Base-by-base conservation (phyloP, 163 green algal genomes). In the Chlamydomonas reinhardtii region DNA sequence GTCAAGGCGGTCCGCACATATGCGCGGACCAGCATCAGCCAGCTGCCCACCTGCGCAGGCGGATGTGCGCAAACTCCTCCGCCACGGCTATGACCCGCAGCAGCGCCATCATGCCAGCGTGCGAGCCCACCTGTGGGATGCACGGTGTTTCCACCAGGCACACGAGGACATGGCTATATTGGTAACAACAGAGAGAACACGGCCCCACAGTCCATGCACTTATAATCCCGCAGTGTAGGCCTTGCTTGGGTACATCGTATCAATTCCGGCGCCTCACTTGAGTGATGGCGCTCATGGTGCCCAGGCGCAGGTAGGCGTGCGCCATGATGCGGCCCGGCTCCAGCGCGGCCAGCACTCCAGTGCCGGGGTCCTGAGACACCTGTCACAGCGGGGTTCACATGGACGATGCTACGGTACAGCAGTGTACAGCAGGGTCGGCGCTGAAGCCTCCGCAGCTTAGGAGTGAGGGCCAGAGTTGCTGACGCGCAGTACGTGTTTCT, bases 241-340 rank as follows among this genome's bases (percentile, higher is more conserved):
- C n/a, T n/a, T n/a, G n/a, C n/a, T n/a, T n/a, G n/a, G n/a, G n/a
- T n/a, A n/a, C n/a, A n/a, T n/a, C n/a, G n/a, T n/a, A n/a, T n/a
- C n/a, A n/a, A n/a, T n/a, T n/a, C n/a, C 4, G 64, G 29, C 66
- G 2, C 0, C 61, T 0, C 31, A 84, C 79, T 69, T 86, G 17
- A 25, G 69, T 78, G 25, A 97, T 89, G 48, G 31, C 78, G 1
- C 92, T 88, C 95, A 98, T 98, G 39, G 95, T 98, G 8, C 70
- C 52, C 35, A 98, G 89, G 52, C 88, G 89, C 24, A 98, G 90
- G 87, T 95, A 98, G 78, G 93, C 77, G 66, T 92, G 90, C 20
- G 94, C 90, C 94, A 97, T 97, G 59, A 97, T 85, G 59, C 86
- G 82, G 32, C 95, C 95, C 4, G 92, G 82, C 69, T 93, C 82